Conservation (phyloP, 495 filamentous ascomycete genomes). For the Penicillium turbatum region DNA sequence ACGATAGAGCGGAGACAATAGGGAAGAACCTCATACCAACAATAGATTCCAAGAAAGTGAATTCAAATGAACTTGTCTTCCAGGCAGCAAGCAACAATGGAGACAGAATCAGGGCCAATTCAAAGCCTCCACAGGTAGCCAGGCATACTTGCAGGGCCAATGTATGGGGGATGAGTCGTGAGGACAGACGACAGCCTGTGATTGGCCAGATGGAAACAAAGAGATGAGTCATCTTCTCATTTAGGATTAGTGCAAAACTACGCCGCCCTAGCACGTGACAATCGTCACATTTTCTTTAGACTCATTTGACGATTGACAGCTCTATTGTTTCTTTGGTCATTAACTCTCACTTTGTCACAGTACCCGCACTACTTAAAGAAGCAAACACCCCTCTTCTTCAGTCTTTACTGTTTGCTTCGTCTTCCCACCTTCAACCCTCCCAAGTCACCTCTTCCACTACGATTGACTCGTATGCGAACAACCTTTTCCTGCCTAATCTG, state of each 20-base stretch:
- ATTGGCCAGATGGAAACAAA: constrained; percentile 24
- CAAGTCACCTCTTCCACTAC: neutral
- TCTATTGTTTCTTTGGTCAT: constrained; percentile 14
- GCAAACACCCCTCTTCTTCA: neutral
- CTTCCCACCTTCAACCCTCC: neutral
- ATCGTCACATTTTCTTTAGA: constrained; percentile 29
- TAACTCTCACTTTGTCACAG: neutral
- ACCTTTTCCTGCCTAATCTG: constrained; percentile 12
- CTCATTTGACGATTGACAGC: neutral
- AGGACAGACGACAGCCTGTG: constrained; percentile 38
- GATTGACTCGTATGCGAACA: constrained; percentile 23
- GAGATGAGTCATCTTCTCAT: constrained; percentile 12
- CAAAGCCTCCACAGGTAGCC: neutral
- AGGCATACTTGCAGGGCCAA: constrained; percentile 14
- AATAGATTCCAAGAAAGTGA: constrained; percentile 5
- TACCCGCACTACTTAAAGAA: neutral
- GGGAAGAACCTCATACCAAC: neutral
- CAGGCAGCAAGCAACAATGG: constrained; percentile 7
- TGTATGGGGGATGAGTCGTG: constrained; percentile 27
- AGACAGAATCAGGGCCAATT: constrained; percentile 25
- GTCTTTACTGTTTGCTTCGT: constrained; percentile 3
- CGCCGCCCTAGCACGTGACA: constrained; percentile 22
- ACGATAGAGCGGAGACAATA: neutral
- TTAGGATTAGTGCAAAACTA: neutral
- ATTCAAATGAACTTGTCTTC: constrained; percentile 10